Base-by-base conservation (phyloP, 176 grass and related monocot species). In the Panicum miliaceum region DNA sequence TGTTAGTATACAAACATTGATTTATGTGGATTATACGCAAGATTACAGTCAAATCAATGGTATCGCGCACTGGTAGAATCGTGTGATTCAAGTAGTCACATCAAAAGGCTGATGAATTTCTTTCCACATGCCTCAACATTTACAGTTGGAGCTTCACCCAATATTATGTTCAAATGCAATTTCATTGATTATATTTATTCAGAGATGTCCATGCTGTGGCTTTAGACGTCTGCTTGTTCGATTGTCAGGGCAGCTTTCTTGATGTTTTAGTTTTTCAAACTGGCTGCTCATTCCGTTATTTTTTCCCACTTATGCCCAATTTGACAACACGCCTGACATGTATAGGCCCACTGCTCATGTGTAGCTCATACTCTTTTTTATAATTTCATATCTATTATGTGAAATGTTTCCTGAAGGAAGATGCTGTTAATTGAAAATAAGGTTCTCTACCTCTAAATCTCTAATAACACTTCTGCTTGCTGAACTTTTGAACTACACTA, bases 1-100 rank as follows among this genome's bases (percentile, higher is more conserved):
- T 62, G 14, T 27, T 40, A 68, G 52, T 62, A 36, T 79, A 9
- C 41, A 64, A 7, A 80, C 18, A 54, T 71, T 85, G 56, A 47
- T 47, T 29, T 27, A 15, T 73, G 40, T 38, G 23, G 2, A 59
- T 76, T 41, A 67, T 1, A 38, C 46, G 16, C 18, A 60, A 72
- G 12, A 40, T 74, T 63, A 25, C 37, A 22, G 47, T 15, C 47
- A 64, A 52, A 80, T 20, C 0, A 53, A 52, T 23, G 5, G n/a
- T 57, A 40, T 18, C 3, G 6, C 50, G 61, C 23, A 64, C 63
- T 50, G 27, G 27, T 37, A 60, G 26, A 62, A 22, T 52, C 43
- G 18, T 19, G 34, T 56, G 59, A 48, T 86, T 63, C 42, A 4
- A 56, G 3, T 32, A 42, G 53, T 38, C 75, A 41, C 65, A 29